phyloP scores from a whole-genome alignment of 768 basidiomycete genomes.

The Suillus occidentalis region DNA sequence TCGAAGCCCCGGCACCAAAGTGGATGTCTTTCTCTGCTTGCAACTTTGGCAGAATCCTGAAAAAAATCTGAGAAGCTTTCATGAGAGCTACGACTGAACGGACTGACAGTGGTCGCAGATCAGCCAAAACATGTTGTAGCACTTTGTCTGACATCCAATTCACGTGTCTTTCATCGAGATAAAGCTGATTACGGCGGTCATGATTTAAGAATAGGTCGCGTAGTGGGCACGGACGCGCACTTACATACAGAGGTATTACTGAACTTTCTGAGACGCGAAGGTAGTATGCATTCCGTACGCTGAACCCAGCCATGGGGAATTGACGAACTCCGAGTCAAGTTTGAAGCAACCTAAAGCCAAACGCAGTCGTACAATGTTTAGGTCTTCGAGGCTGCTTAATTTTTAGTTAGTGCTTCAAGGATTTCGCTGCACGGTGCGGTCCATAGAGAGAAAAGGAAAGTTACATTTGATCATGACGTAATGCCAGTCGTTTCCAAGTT shows the following conservation, averaged over 20 bases:
- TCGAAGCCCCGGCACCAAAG: constrained; percentile 36
- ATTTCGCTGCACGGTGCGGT: background rate
- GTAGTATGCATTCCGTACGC: constrained; percentile 77
- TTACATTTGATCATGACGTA: background rate
- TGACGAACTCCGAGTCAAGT: background rate
- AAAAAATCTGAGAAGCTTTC: constrained; percentile 6
- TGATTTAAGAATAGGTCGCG: constrained; percentile 1
- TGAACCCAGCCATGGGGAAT: constrained; percentile 38
- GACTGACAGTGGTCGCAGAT: constrained; percentile 68
- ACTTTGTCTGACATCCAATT: constrained; percentile 88
- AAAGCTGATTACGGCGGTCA: constrained; percentile 47
- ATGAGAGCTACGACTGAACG: background rate
- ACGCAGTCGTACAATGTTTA: background rate
- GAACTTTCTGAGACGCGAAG: constrained; percentile 73
- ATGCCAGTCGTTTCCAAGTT: background rate
- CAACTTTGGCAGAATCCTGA: constrained; percentile 69
- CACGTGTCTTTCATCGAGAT: constrained; percentile 85
- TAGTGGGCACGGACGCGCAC: constrained; percentile 15
- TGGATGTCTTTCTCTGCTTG: constrained; percentile 54
- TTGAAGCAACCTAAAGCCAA: background rate
- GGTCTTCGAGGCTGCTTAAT: background rate
- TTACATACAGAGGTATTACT: constrained; percentile 79
- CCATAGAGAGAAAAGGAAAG: background rate
- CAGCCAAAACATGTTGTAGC: constrained; percentile 77
- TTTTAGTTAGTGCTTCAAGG: background rate